These are phyloP conservation scores for Suaeda aralocaspica DNA, from an alignment of 148 eudicot genomes.

Conservation along the genomic window DNA sequence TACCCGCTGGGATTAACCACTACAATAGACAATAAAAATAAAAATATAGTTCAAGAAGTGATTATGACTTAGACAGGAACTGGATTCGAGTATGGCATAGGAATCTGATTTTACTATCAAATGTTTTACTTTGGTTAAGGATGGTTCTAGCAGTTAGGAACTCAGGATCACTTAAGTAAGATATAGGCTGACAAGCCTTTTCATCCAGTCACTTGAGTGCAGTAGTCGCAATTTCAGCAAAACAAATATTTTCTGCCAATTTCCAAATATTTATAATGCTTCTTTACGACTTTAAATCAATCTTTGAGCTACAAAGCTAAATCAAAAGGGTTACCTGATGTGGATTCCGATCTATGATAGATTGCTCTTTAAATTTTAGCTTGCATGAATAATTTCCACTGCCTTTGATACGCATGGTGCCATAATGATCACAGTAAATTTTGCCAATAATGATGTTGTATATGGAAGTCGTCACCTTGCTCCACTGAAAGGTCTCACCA, in stretches of 20 bases:
- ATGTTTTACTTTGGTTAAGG: background rate
- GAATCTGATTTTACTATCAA: background rate
- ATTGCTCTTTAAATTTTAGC: conserved; percentile 92
- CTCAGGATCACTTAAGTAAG: background rate
- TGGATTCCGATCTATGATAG: conserved; percentile 90
- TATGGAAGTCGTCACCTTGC: conserved; percentile 94
- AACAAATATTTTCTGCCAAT: background rate
- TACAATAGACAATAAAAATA: background rate
- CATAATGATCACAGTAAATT: conserved; percentile 94
- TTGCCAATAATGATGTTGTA: conserved; percentile 93
- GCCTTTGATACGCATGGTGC: conserved; percentile 94
- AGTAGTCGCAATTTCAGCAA: background rate
- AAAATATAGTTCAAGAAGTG: background rate
- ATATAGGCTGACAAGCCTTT: background rate
- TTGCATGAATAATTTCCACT: conserved; percentile 93
- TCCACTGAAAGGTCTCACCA: conserved; percentile 90
- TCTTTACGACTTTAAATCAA: background rate
- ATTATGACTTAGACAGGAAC: background rate
- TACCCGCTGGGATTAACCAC: background rate
- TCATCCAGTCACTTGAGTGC: background rate
- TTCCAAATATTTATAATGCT: too few relatives aligned
- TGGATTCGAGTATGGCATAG: background rate
- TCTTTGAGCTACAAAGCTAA: conserved; percentile 10
- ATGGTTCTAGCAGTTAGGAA: background rate
- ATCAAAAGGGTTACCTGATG: conserved; percentile 59